Evolutionary conservation across 2,329 filamentous ascomycete species (phyloP), one percentile per base, ranked within the genome.

Genomic region (Stagonosporopsis cucurbitacearum): DNA sequence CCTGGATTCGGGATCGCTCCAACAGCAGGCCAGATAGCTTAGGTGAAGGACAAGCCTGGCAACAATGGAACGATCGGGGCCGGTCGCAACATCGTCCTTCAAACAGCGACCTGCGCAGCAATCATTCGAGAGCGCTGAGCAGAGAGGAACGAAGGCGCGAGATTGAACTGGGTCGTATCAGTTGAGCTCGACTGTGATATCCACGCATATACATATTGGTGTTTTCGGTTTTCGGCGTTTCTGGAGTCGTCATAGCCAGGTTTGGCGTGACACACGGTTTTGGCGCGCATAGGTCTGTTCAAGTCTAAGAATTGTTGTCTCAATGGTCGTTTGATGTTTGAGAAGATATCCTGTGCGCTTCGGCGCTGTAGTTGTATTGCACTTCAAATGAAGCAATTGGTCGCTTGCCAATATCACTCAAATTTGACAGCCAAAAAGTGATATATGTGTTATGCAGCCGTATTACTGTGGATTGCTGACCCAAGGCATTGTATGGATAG

Each of bases 111-210:
- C 60, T 54, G 3, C 42, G 54, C 11, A 72, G 69, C 50, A 69
- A 42, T 20, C 72, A 75, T 36, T 73, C 71, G 19, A 61, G 75
- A 50, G 71, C 62, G 7, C 45, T 74, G 33, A 77, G 75, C 42
- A 67, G 74, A n/a, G 75, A 75, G 47, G 72, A 76, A 58, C 62
- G 77, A 49, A 67, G 77, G 61, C 54, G 72, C 46, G 75, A 79
- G 61, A 79, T 79, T 53, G 77, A 79, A 59, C 54, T 76, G 46
- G 75, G 76, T 9, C 53, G 45, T 45, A 32, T 46, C 30, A 19
- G 35, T 36, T 66, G 49, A 65, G 17, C 36, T 22, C 5, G 15
- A 23, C 8, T 7, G 4, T 7, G 8, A 8, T 43, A 15, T 22
- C 19, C n/a, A 56, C 33, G 47, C 49, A 55, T 25, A 54, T 26